Percentiles rank a stretch among this genome's conserved stretches.
Conservation (phyloP, 345 rosid genomes). For the Draba incana region DNA sequence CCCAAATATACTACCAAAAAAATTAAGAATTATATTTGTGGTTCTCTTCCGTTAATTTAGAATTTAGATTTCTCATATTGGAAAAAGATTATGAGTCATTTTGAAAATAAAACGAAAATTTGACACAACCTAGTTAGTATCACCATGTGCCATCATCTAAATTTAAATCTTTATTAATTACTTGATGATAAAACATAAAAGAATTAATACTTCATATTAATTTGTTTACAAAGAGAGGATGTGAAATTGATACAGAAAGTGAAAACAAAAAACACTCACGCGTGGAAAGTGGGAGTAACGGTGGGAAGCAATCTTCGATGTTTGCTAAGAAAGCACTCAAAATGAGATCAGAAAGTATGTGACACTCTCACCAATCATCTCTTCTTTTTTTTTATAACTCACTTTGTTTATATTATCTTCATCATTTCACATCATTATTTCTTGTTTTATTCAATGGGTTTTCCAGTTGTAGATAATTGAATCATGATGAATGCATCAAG, state of each 20-base stretch:
- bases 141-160: no score
- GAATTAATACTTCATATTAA: no score
- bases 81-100: no score
- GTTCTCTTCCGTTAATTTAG: no score
- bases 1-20: no score
- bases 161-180: no score
- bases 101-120: no score
- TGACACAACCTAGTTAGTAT: no score
- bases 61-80: no score
- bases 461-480: conserved; percentile 11
- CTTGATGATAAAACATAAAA: no score
- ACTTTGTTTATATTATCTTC: conserved; percentile 39
- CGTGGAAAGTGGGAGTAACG: conserved; percentile 45
- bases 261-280: conserved; percentile 35
- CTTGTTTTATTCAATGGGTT: not conserved
- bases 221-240: not conserved
- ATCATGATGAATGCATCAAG: conserved; percentile 16
- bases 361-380: conserved; percentile 41
- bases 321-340: conserved; percentile 44
- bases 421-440: conserved; percentile 21
- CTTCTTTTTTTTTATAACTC: conserved; percentile 26
- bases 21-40: no score
- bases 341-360: conserved; percentile 34
- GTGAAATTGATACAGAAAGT: conserved; percentile 28
- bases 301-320: conserved; percentile 44